phyloP scores from a whole-genome alignment of 192 early-diverging fungal species.

The Linnemannia exigua region DNA sequence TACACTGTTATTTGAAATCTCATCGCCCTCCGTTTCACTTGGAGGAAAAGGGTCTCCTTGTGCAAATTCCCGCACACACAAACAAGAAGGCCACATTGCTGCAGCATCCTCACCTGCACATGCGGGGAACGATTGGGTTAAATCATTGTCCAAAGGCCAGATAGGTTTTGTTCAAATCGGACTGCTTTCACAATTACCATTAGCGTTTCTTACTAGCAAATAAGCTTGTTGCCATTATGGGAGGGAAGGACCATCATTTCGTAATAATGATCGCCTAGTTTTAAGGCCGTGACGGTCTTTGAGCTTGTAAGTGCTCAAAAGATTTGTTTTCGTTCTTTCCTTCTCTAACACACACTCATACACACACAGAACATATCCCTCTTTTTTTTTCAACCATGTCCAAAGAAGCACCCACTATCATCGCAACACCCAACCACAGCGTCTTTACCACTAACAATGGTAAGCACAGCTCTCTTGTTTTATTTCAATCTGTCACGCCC shows the following conservation, averaged over 20 bases:
- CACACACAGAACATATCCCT: neutral
- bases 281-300: too few species aligned
- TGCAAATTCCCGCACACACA: conserved; percentile 51
- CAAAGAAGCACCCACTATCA: conserved; percentile 37
- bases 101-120: neutral
- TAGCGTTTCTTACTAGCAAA: neutral
- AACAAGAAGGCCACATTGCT: neutral
- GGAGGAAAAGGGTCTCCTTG: conserved; percentile 46
- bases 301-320: neutral
- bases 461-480: neutral
- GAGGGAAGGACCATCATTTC: too few species aligned
- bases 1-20: conserved; percentile 30
- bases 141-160: neutral
- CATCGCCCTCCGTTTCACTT: conserved; percentile 57
- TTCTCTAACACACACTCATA: neutral
- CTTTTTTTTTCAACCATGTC: conserved; percentile 17
- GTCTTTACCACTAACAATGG: conserved; percentile 56
- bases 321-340: conserved; percentile 3
- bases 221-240: neutral
- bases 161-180: neutral
- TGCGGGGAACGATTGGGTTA: conserved; percentile 40
- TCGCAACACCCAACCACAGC: conserved; percentile 43
- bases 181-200: neutral
- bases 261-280: too few species aligned
- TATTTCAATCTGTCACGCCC: neutral